A percentile compares a stretch with the other conserved stretches of the same genome.
Evolutionary conservation across 1,284 basidiomycete species (phyloP).

Genomic region (Singerocomus rubriflavus): DNA sequence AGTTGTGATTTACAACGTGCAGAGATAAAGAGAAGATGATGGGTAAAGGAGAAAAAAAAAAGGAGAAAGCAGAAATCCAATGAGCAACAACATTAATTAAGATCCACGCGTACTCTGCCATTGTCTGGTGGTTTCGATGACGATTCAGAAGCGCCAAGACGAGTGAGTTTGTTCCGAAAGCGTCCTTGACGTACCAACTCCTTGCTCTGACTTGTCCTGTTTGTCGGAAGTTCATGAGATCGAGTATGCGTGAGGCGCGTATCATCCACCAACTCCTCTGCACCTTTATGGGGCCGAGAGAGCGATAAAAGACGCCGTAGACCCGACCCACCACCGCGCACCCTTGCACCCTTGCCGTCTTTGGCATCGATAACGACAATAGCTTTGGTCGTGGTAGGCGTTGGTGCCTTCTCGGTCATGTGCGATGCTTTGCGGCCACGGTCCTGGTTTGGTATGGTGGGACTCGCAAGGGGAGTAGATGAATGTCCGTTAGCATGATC

Average conservation of each 20-base stretch:
- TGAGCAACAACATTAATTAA: conserved; percentile 27
- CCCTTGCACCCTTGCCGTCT: conserved; percentile 39
- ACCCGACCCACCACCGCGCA: conserved; percentile 35
- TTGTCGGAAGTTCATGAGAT: conserved; percentile 26
- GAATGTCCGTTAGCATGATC: conserved; percentile 31
- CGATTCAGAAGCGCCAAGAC: conserved; percentile 29
- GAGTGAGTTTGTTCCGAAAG: conserved; percentile 30
- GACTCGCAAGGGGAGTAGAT: conserved; percentile 28
- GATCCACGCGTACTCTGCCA: conserved; percentile 37
- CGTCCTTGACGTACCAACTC: conserved; percentile 26
- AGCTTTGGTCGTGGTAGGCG: conserved; percentile 53
- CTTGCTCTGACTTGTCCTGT: conserved; percentile 22
- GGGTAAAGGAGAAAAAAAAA: background rate
- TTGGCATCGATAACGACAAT: conserved; percentile 58
- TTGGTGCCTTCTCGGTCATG: conserved; percentile 27
- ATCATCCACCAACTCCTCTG: conserved; percentile 28
- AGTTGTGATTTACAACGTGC: conserved; percentile 29
- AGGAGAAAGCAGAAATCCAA: conserved; percentile 15
- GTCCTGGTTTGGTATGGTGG: conserved; percentile 30
- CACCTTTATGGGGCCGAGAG: conserved; percentile 32
- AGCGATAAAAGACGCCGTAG: conserved; percentile 33
- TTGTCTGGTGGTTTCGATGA: conserved; percentile 33
- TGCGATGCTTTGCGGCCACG: conserved; percentile 28
- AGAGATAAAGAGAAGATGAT: conserved; percentile 19
- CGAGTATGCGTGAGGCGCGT: conserved; percentile 26